These are phyloP conservation scores for Paraleonurus japonicus DNA, from an alignment of 257 asterid species.

Conservation along the genomic window DNA sequence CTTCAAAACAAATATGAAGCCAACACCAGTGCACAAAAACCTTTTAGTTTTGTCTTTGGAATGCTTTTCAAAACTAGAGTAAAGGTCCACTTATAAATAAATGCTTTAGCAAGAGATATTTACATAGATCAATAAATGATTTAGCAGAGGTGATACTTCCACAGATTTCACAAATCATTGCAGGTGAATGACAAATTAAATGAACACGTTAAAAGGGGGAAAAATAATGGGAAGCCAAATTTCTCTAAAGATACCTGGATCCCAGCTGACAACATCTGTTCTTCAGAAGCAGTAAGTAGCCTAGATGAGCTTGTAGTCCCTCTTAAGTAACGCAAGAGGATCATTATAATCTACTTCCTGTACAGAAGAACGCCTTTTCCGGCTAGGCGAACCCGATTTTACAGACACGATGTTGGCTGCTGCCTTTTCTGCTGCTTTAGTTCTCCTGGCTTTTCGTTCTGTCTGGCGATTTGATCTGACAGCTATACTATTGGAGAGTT, in stretches of 20 bases:
- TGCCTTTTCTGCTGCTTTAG: constrained; percentile 70
- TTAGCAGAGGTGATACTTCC: background rate
- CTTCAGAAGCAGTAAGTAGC: constrained; percentile 88
- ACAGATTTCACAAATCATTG: background rate
- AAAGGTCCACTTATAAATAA: no score
- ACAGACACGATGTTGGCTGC: constrained; percentile 65
- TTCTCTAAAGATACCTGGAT: constrained; percentile 58
- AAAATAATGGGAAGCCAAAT: background rate
- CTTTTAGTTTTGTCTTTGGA: background rate
- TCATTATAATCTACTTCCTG: constrained; percentile 80
- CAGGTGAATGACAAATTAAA: background rate
- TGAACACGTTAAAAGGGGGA: constrained; percentile 1
- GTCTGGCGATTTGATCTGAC: constrained; percentile 81
- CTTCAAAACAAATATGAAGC: background rate
- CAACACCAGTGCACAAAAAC: background rate
- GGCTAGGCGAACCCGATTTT: constrained; percentile 65
- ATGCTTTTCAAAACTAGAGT: background rate
- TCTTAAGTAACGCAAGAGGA: constrained; percentile 79
- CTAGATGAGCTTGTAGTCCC: constrained; percentile 63
- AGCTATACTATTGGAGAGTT: constrained; percentile 50
- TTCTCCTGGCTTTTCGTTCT: constrained; percentile 76
- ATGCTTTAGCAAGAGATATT: background rate
- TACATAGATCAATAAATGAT: background rate
- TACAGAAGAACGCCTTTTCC: constrained; percentile 60
- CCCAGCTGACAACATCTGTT: constrained; percentile 72